Base-by-base conservation (phyloP, 2,329 filamentous ascomycete genomes). In the Verticillium dahliae region DNA sequence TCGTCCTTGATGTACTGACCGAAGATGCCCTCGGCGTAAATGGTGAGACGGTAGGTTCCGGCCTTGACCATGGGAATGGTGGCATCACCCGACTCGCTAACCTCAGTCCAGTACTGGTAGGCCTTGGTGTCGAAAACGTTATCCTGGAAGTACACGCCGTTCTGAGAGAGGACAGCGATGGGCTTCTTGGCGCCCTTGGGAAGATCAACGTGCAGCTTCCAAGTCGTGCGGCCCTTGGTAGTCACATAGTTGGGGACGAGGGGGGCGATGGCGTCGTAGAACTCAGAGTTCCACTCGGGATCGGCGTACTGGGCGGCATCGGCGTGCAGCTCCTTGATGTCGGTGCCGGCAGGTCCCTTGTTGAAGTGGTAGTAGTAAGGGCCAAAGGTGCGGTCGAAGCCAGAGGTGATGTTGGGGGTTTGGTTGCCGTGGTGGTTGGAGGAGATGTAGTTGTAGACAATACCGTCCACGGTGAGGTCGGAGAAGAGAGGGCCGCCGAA, bases 21-120 rank as follows among this genome's bases (percentile, higher is more conserved):
- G 62, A 89, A 89, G 50, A 88, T 77, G 0, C 81, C 82, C 11
- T 84, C 81, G 0, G 85, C 86, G 65, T 87, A 88, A 35, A 89
- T 73, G 1, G 86, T 89, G 7, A 89, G 72, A 2, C 85, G 78
- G 71, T 88, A 89, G 1, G 75, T 83, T 6, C 84, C 86, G 3
- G 78, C 80, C 65, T 81, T 83, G 41, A 85, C 78, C 6, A 75
- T 72, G 0, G 79, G 76, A 39, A 88, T 84, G 3, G 69, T 70
- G 9, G 81, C 80, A 7, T 72, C 69, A 5, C 83, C 82, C 3
- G 68, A 70, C 0, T 67, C 57, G 55, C 78, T 71, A 22, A 85
- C 75, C 15, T 81, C 76, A 0, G 73, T 75, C 84, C 83, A 86
- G 72, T 86, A 86, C 66, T 86, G 84, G 62, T 83, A 82, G 1